Evolutionary conservation across 2,329 filamentous ascomycete species (phyloP).

Genomic region (Penicillium sp.): DNA sequence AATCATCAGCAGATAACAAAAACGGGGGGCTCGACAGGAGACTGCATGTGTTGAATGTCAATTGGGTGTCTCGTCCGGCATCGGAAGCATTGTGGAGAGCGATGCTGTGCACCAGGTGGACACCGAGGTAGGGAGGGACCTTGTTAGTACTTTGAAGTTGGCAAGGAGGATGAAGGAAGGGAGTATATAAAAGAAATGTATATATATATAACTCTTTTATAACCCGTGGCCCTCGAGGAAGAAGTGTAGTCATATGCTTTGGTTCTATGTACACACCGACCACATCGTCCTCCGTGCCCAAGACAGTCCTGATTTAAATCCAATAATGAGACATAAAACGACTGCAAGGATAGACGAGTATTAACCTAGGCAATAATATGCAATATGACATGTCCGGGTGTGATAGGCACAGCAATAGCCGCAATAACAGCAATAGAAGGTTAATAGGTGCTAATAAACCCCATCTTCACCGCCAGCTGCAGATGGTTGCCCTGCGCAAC

Average conservation of each 20-base stretch:
- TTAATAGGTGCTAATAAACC: constrained; percentile 3
- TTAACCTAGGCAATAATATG: background rate
- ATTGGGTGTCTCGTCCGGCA: background rate
- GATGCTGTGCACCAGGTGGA: too few species aligned
- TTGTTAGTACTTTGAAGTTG: background rate
- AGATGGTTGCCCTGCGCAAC: constrained; percentile 37
- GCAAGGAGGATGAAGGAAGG: background rate
- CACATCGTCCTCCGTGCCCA: background rate
- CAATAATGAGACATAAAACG: constrained; percentile 1
- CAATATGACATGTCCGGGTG: constrained; percentile 8
- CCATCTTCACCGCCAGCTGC: constrained; percentile 25
- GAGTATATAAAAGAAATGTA: too few species aligned
- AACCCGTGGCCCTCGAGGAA: too few species aligned
- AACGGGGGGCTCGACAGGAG: background rate
- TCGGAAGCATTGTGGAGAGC: background rate
- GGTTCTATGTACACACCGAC: too few species aligned
- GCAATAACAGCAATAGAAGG: background rate
- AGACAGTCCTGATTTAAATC: background rate
- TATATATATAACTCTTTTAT: background rate
- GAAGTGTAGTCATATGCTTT: too few species aligned
- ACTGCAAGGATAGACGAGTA: constrained; percentile 4
- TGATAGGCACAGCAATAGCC: background rate
- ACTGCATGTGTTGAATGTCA: constrained; percentile 1
- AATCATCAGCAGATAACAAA: background rate
- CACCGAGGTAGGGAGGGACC: too few species aligned